Conservation (phyloP, 2,329 filamentous ascomycete genomes). For the Cladosporium sp. region DNA sequence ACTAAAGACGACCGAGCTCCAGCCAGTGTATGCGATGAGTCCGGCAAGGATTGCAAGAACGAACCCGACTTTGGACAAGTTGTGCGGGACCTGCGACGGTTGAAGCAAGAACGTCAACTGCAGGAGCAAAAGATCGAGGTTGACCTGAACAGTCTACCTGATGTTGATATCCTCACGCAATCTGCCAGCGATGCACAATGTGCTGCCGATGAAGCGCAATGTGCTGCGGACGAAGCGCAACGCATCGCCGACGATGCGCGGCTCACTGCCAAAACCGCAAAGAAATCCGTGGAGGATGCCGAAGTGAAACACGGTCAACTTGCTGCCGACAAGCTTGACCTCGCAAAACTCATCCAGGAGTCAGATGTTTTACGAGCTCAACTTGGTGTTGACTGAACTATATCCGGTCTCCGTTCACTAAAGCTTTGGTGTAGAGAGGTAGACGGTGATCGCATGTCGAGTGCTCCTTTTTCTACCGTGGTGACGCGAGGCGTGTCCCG, state of each 20-base stretch:
- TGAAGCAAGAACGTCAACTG: conserved; percentile 17
- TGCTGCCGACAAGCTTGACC: background rate
- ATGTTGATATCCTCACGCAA: background rate
- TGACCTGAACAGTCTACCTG: conserved; percentile 17
- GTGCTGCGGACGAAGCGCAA: background rate
- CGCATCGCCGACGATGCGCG: background rate
- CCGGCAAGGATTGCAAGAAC: background rate
- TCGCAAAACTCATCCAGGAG: background rate
- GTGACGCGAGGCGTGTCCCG: too few relatives aligned
- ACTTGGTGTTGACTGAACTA: background rate
- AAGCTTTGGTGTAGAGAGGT: too few relatives aligned
- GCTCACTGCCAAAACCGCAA: background rate
- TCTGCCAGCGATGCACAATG: background rate
- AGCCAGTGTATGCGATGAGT: background rate
- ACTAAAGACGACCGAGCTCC: background rate
- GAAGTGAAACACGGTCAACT: background rate
- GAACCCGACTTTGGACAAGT: background rate
- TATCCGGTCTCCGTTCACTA: too few relatives aligned
- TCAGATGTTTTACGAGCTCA: background rate
- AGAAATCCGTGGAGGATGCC: background rate
- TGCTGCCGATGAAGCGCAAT: background rate
- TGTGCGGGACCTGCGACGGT: background rate
- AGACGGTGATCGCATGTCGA: too few relatives aligned
- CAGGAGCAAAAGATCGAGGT: conserved; percentile 28
- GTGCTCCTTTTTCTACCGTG: too few relatives aligned